Percentiles rank a stretch among this genome's conserved stretches.
phyloP scores from a whole-genome alignment of 2,329 filamentous ascomycete genomes.

The Sphaerulina musiva region DNA sequence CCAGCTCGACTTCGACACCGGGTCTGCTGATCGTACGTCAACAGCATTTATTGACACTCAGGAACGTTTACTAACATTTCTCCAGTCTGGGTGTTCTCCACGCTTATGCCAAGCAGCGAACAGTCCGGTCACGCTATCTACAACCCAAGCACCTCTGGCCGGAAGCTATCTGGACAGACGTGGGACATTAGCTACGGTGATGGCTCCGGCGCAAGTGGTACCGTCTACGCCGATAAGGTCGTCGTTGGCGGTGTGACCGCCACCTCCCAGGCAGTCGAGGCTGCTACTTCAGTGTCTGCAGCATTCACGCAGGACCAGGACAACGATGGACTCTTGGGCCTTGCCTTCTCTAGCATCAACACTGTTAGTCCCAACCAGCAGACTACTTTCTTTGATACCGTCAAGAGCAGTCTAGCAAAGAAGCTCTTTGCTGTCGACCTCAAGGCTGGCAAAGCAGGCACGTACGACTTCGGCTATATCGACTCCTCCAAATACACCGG shows the following conservation, averaged over 20 bases:
- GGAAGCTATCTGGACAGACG: constrained; percentile 27
- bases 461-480: constrained; percentile 55
- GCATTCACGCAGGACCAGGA: constrained; percentile 47
- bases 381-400: constrained; percentile 56
- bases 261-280: constrained; percentile 57
- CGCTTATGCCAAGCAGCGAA: constrained; percentile 46
- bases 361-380: constrained; percentile 47
- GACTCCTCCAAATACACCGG: constrained; percentile 53
- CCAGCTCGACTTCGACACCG: constrained; percentile 66
- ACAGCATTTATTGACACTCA: background rate
- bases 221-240: constrained; percentile 61
- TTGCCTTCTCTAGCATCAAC: constrained; percentile 56
- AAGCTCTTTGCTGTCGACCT: constrained; percentile 54
- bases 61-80: background rate
- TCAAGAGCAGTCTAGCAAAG: constrained; percentile 45
- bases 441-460: constrained; percentile 48
- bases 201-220: constrained; percentile 55
- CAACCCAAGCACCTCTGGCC: constrained; percentile 39
- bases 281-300: constrained; percentile 53
- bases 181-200: constrained; percentile 57
- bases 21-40: constrained; percentile 49
- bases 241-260: constrained; percentile 55
- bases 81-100: constrained; percentile 61
- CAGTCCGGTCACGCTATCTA: constrained; percentile 54
- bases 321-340: constrained; percentile 55